Conservation (phyloP, 305 asterid genomes). For the Stenogyne calaminthoides region DNA sequence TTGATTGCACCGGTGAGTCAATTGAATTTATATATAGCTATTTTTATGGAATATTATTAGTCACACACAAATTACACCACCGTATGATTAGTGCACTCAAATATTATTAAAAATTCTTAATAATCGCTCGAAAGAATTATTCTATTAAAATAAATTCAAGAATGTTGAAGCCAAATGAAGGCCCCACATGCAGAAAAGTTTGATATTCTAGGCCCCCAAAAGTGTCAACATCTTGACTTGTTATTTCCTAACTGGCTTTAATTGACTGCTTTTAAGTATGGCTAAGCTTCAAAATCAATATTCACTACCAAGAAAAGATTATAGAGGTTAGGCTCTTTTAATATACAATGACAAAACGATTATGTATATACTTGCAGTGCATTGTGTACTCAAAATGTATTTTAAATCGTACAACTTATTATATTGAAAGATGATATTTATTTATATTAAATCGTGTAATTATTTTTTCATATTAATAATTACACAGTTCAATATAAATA, state of each 20-base stretch:
- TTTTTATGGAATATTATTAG: too few species aligned
- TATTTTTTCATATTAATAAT: too few species aligned
- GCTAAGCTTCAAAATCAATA: slow-evolving; percentile 41
- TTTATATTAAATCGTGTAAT: too few species aligned
- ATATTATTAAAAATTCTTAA: too few species aligned
- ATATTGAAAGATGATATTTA: too few species aligned
- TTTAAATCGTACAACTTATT: too few species aligned
- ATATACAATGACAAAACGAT: not conserved
- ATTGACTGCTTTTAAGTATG: slow-evolving; percentile 39
- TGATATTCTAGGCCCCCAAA: slow-evolving; percentile 28
- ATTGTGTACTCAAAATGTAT: too few species aligned
- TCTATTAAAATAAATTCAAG: not conserved
- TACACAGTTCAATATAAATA: too few species aligned
- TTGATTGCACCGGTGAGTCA: too few species aligned
- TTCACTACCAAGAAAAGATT: not conserved
- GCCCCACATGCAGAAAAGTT: not conserved
- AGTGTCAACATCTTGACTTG: slow-evolving; percentile 36
- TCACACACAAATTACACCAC: too few species aligned
- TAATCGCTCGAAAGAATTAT: not conserved
- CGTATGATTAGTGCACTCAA: too few species aligned
- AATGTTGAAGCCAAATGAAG: not conserved
- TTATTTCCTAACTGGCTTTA: slow-evolving; percentile 24
- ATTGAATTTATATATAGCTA: too few species aligned
- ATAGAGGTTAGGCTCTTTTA: not conserved
- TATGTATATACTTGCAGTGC: not conserved